Evolutionary conservation across 352 stramenopile genomes (phyloP).

Genomic region (Pythium aristosporum): DNA sequence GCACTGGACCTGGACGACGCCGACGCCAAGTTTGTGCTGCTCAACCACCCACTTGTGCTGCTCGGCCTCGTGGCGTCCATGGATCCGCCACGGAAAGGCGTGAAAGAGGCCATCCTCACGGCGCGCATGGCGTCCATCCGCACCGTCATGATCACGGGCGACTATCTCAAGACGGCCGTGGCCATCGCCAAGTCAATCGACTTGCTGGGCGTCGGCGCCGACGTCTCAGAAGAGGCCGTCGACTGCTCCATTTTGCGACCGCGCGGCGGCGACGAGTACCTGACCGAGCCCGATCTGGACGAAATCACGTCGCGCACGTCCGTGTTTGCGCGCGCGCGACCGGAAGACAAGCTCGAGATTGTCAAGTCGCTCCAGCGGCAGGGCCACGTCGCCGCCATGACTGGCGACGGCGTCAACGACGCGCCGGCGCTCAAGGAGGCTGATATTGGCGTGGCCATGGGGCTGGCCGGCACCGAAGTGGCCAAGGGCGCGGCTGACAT

Average conservation of each 20-base stretch:
- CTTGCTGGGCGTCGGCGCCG: conserved; percentile 77
- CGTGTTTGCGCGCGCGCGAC: conserved; percentile 95
- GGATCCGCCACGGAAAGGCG: conserved; percentile 65
- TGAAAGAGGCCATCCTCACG: conserved; percentile 49
- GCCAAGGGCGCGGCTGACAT: conserved; percentile 98
- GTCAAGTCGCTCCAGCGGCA: conserved; percentile 93
- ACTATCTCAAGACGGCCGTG: conserved; percentile 94
- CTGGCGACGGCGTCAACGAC: conserved; percentile 92
- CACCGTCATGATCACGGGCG: conserved; percentile 94
- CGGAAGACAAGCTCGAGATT: conserved; percentile 96
- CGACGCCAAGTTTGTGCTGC: conserved; percentile 62
- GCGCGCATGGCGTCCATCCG: conserved; percentile 56
- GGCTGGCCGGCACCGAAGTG: conserved; percentile 96
- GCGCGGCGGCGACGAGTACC: conserved; percentile 42
- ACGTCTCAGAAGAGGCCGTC: conserved; percentile 52
- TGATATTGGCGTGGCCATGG: conserved; percentile 98
- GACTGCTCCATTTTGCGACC: conserved; percentile 71
- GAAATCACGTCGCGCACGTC: conserved; percentile 74
- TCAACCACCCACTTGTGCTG: conserved; percentile 85
- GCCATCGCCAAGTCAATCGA: conserved; percentile 93
- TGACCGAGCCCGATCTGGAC: conserved; percentile 81
- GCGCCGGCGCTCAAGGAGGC: conserved; percentile 91
- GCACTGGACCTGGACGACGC: conserved; percentile 44
- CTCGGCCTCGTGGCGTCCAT: conserved; percentile 94
- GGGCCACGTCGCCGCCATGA: conserved; percentile 90